These are phyloP conservation scores for Aphanomyces astaci DNA, from an alignment of 352 stramenopile species.

Conservation along the genomic window DNA sequence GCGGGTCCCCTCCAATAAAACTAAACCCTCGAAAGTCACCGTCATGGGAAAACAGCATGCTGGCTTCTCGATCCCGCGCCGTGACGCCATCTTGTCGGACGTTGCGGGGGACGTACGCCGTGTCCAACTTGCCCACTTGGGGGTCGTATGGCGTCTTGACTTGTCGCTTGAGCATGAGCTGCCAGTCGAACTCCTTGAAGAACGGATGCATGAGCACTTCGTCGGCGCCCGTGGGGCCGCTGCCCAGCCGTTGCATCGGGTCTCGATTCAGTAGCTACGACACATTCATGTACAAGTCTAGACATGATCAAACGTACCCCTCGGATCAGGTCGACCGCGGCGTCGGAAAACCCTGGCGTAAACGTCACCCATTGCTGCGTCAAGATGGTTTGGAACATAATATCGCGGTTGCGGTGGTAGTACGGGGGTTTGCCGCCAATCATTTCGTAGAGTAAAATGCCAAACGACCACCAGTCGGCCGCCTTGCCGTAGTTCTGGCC, in stretches of 20 bases:
- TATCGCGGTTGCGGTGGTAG: slow-evolving; percentile 37
- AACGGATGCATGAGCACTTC: slow-evolving; percentile 91
- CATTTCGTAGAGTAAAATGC: slow-evolving; percentile 60
- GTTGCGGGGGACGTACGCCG: slow-evolving; percentile 1
- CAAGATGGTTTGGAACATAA: slow-evolving; percentile 23
- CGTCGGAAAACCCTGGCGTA: slow-evolving; percentile 1
- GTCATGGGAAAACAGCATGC: slow-evolving; percentile 10
- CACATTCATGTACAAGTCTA: slow-evolving; percentile 47
- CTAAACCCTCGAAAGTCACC: slow-evolving; percentile 8
- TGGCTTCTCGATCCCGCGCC: neutral
- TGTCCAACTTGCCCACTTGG: slow-evolving; percentile 3
- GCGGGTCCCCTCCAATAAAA: neutral
- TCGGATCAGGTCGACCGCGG: neutral
- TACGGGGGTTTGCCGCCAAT: slow-evolving; percentile 44
- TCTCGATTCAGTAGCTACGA: slow-evolving; percentile 76
- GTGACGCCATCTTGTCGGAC: slow-evolving; percentile 1
- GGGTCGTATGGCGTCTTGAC: slow-evolving; percentile 79
- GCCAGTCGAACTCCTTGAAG: slow-evolving; percentile 85
- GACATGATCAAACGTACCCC: slow-evolving; percentile 33
- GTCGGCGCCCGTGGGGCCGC: slow-evolving; percentile 59
- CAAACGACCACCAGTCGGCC: slow-evolving; percentile 61
- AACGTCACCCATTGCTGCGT: slow-evolving; percentile 11
- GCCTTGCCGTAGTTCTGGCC: slow-evolving; percentile 54
- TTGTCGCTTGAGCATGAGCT: slow-evolving; percentile 68
- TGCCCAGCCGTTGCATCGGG: slow-evolving; percentile 86